phyloP scores from a whole-genome alignment of 306 rosid genomes.

The Castanopsis chinensis region DNA sequence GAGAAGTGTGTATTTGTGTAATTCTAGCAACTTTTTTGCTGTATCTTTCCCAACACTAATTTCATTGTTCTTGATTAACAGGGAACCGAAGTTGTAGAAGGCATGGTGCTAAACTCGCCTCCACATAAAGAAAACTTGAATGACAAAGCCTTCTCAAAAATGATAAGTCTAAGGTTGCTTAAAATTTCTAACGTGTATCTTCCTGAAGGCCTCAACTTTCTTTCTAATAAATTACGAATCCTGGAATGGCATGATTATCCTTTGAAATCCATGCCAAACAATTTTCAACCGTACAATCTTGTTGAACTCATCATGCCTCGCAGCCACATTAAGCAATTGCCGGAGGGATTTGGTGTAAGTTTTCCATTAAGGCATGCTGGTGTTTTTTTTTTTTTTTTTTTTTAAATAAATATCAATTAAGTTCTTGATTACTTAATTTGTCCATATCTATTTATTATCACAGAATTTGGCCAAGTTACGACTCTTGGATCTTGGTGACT shows the following conservation, averaged over 20 bases:
- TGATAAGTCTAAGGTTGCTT: constrained; percentile 17
- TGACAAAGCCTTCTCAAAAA: constrained; percentile 17
- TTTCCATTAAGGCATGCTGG: no score
- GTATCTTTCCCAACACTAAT: neutral
- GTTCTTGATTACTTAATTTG: no score
- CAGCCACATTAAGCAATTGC: neutral
- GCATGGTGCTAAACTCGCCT: constrained; percentile 1
- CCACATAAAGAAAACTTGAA: constrained; percentile 2
- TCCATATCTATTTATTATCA: no score
- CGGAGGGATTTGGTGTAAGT: constrained; percentile 13
- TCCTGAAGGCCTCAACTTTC: constrained; percentile 23
- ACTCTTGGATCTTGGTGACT: constrained; percentile 21
- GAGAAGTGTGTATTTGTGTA: neutral
- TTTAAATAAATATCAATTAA: no score
- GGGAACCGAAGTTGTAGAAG: constrained; percentile 21
- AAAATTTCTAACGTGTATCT: constrained; percentile 17
- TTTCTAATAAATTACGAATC: constrained; percentile 18
- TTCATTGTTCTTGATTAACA: neutral
- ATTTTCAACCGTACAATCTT: constrained; percentile 1
- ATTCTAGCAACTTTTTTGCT: neutral
- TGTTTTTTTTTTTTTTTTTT: no score
- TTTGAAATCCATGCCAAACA: constrained; percentile 18
- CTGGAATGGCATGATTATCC: constrained; percentile 24
- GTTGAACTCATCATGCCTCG: constrained; percentile 25
- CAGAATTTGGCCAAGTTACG: no score